These are phyloP conservation scores for Phytophthora boehmeriae DNA, from an alignment of 352 stramenopile genomes.

Conservation along the genomic window DNA sequence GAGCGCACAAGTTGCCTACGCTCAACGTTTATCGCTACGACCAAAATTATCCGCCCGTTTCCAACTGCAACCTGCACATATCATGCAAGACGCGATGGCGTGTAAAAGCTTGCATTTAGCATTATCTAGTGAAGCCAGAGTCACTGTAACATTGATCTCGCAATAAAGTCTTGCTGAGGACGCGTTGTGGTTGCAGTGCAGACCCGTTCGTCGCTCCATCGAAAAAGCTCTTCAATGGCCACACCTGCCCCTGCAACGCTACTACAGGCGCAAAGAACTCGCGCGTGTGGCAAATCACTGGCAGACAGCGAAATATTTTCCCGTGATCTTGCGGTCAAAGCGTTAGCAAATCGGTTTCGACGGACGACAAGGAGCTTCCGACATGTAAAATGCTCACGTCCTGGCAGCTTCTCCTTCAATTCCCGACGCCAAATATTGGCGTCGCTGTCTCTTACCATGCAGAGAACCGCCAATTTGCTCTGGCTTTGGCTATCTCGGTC, in stretches of 20 bases:
- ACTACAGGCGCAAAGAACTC: background rate
- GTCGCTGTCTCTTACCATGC: background rate
- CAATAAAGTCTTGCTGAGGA: too few species aligned
- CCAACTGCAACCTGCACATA: conserved; percentile 11
- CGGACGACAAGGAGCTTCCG: background rate
- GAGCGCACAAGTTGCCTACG: background rate
- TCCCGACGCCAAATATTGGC: conserved; percentile 25
- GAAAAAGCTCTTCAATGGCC: background rate
- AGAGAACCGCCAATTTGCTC: background rate
- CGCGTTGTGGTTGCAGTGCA: too few species aligned
- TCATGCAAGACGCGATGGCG: background rate
- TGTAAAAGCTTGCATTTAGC: too few species aligned
- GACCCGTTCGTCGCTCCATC: too few species aligned
- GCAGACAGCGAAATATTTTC: conserved; percentile 2
- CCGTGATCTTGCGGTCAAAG: background rate
- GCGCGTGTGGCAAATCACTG: background rate
- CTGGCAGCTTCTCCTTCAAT: conserved; percentile 3
- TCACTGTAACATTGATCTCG: too few species aligned
- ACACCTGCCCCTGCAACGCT: background rate
- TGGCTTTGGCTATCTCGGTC: conserved; percentile 6
- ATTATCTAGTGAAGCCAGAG: too few species aligned
- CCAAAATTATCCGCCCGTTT: conserved; percentile 12
- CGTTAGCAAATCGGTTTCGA: background rate
- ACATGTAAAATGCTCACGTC: background rate
- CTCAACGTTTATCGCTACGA: background rate